These are phyloP conservation scores for Solanum phureja DNA, from an alignment of 257 asterid species.

Conservation along the genomic window DNA sequence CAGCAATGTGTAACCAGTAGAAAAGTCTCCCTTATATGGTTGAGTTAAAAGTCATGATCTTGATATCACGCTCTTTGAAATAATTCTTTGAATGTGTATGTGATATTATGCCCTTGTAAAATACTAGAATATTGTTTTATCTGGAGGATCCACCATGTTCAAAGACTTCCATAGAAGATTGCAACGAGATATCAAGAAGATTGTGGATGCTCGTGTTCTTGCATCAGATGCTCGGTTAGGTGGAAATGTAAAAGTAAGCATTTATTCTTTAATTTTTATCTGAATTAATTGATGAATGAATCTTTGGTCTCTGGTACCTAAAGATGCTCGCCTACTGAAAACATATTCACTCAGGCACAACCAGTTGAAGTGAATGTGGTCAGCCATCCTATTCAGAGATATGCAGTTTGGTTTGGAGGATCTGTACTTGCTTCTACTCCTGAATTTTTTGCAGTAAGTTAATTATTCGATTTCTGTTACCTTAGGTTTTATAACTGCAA, in stretches of 20 bases:
- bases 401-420: conserved; percentile 99
- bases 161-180: conserved; percentile 84
- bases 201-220: conserved; percentile 74
- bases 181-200: conserved; percentile 83
- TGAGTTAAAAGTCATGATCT: neutral
- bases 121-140: conserved; percentile 75
- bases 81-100: neutral
- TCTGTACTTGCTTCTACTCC: conserved; percentile 96
- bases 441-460: conserved; percentile 71
- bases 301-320: neutral
- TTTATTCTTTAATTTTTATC: neutral
- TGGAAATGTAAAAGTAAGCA: conserved; percentile 58
- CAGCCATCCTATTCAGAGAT: conserved; percentile 91
- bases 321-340: neutral
- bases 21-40: neutral
- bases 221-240: conserved; percentile 59
- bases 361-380: conserved; percentile 93
- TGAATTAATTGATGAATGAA: neutral
- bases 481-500: neutral
- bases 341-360: conserved; percentile 42
- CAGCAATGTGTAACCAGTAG: neutral
- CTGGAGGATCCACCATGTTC: conserved; percentile 98
- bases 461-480: neutral
- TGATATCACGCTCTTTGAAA: neutral
- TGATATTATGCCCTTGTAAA: neutral